phyloP scores from a whole-genome alignment of 2,329 filamentous ascomycete species.

The Aspergillus transmontanensis region DNA sequence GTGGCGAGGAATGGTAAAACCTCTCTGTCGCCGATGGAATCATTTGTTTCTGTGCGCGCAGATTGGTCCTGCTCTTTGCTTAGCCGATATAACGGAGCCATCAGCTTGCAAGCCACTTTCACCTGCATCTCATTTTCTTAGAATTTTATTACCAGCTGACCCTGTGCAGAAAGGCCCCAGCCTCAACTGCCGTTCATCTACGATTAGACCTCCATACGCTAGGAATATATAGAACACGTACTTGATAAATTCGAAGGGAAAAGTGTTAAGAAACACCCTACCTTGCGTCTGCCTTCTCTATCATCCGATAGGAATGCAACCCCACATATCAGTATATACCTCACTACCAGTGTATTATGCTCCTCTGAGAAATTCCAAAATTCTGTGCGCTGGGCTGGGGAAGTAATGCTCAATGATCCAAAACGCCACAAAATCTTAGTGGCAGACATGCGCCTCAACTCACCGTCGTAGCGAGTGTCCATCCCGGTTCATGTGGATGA shows the following conservation, averaged over 20 bases:
- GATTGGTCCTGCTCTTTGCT: too few species aligned
- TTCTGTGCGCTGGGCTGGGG: background rate
- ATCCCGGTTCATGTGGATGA: background rate
- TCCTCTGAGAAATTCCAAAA: background rate
- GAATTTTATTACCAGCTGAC: too few species aligned
- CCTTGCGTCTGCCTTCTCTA: background rate
- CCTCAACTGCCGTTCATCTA: background rate
- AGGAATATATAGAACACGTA: too few species aligned
- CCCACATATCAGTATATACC: background rate
- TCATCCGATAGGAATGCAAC: background rate
- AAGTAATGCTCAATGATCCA: background rate
- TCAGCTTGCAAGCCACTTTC: too few species aligned
- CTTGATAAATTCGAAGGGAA: background rate
- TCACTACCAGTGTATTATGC: background rate
- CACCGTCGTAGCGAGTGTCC: too few species aligned
- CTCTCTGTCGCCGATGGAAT: too few species aligned
- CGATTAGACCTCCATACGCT: background rate
- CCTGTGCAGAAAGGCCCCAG: too few species aligned
- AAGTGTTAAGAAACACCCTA: background rate
- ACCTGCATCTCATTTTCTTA: too few species aligned
- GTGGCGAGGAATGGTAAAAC: too few species aligned
- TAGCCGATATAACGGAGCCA: too few species aligned
- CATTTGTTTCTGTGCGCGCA: too few species aligned
- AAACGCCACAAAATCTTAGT: background rate
- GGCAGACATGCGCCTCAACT: background rate